Evolutionary conservation across 139 green algal species (phyloP), one percentile per base, ranked within the genome.

Genomic region (Chloropicon primus): DNA sequence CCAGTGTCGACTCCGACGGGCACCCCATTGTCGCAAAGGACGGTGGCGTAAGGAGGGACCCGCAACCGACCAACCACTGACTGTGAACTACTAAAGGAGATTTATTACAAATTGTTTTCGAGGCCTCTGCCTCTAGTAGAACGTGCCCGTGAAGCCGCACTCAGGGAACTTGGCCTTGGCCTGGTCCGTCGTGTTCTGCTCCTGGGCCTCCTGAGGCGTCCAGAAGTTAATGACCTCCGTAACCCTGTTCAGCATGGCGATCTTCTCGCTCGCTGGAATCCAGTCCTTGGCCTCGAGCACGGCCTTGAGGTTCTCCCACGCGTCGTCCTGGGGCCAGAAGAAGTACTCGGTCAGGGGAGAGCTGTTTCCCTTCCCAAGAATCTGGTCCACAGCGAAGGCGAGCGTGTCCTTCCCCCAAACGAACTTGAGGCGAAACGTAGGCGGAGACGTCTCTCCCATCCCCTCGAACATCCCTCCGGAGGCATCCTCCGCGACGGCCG

Each of bases 221-320:
- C 93, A 97, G 82, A 88, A 93, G 89, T 95, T 96, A 82, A 97
- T 96, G 2, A 93, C 87, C 85, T 96, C 84, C 1, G 92, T 95
- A 23, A 83, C 77, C 25, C 83, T 81, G 82, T 96, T 96, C 28
- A 96, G 86, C 81, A 96, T 84, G 10, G 89, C 25, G 62, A 94
- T 86, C 73, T 1, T 53, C 26, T 88, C 72, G 81, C 79, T 71
- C 80, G 95, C 88, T 27, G 81, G 79, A 26, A 97, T 89, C 91
- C 91, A 97, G 22, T 79, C 77, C 75, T 87, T 86, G 1, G 41
- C 24, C 81, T 97, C 92, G 76, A 97, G 81, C 2, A 85, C 54
- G 22, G 80, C 53, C 80, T 90, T 91, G 26, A 97, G 82, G 81
- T 96, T 86, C 79, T 97, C 93, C 93, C 93, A 97, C 3, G 93